Percentiles rank a stretch among this genome's conserved stretches.
Conservation (phyloP, 306 rosid species). For the Acacia confusa region DNA sequence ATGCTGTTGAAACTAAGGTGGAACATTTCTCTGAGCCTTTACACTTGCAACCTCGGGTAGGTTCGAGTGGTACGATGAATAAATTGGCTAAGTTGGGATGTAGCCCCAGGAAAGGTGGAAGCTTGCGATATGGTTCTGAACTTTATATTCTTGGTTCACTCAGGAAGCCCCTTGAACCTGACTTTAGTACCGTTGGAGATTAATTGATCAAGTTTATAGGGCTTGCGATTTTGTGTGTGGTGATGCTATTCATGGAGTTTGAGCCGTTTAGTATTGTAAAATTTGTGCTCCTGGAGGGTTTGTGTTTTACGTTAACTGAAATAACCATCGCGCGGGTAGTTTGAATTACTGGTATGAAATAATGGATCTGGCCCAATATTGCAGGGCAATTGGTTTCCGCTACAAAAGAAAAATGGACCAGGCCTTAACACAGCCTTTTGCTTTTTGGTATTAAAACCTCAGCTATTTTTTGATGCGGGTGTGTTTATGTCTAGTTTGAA, state of each 20-base stretch:
- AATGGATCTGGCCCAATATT: not conserved
- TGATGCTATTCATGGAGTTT: not conserved
- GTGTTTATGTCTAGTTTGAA: not conserved
- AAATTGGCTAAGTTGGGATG: not conserved
- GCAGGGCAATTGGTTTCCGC: not conserved
- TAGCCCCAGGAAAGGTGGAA: conserved; percentile 48
- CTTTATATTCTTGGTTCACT: conserved; percentile 43
- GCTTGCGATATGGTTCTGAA: conserved; percentile 43
- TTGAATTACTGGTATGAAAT: not conserved
- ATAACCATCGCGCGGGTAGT: not conserved
- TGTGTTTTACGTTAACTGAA: not conserved
- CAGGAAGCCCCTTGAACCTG: conserved; percentile 62
- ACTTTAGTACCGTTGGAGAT: conserved; percentile 42
- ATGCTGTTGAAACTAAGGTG: conserved; percentile 20
- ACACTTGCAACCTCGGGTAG: conserved; percentile 24
- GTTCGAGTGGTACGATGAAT: conserved; percentile 13
- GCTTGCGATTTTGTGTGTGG: not conserved
- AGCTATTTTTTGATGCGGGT: not conserved
- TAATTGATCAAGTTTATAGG: not conserved
- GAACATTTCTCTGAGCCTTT: conserved; percentile 46
- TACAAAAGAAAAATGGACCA: not conserved
- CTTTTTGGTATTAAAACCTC: not conserved
- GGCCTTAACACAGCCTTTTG: not conserved
- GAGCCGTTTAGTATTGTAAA: not conserved
- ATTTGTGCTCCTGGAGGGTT: not conserved